Base-by-base conservation (phyloP, 768 basidiomycete species). In the Leccinum subtestaceum region DNA sequence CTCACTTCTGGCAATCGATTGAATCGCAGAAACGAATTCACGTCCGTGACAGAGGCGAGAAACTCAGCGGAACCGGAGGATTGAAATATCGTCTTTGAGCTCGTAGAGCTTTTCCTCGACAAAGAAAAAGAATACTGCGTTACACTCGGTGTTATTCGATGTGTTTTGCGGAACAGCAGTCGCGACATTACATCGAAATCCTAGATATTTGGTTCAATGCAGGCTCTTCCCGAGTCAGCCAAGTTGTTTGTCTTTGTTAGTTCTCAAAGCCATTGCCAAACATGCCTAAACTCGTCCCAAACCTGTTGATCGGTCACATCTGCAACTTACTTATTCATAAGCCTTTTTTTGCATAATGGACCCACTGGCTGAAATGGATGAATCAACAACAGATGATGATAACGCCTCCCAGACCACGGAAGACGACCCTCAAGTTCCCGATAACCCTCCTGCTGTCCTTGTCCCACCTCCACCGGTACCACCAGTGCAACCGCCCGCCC, bases 361-460 rank as follows among this genome's bases (percentile, higher is more conserved):
- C 19, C 63, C 66, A 8, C 59, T 51, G 12, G 64, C 67, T 15
- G 65, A 55, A 10, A 62, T 66, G 58, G 80, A 81, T 29, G 80
- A 81, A 55, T 80, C 80, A 1, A 78, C 80, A 0, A 78, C 80
- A 5, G 81, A 82, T 58, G 81, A 83, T 52, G 81, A 91, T 65
- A 85, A 83, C 31, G 86, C 86, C 2, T 93, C 90, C 5, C 89
- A 93, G 65, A 89, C 89, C 1, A 93, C 91, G 4, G 91, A 93
- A 73, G 91, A 93, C 62, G 91, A 93, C 56, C 89, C 88, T 19
- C 86, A 89, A 68, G 76, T 91, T 7, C 89, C 88, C 3, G 83
- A 87, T 65, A 79, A 83, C 51, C 80, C 80, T 50, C 75, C 77
- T 40, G 76, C 78, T 0, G 71, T 73, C 10, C 72, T 80, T 4